Conservation (phyloP, 306 rosid genomes). For the Fragaria vesca region DNA sequence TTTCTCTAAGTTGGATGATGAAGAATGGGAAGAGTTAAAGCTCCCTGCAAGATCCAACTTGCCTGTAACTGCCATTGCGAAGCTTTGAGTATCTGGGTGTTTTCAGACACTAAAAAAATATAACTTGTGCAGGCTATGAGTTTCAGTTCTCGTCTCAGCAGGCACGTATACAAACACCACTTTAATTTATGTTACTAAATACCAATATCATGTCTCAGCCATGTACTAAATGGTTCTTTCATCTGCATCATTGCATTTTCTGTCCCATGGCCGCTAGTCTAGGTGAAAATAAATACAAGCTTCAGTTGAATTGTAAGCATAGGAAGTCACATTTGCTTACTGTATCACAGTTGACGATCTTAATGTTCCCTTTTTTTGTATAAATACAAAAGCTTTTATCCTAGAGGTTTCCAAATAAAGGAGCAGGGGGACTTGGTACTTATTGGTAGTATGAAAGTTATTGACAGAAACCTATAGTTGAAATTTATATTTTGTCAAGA, state of each 20-base stretch:
- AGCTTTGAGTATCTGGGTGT: slow-evolving; percentile 42
- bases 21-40: slow-evolving; percentile 13
- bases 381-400: not conserved
- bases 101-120: not conserved
- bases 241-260: not conserved
- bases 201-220: not conserved
- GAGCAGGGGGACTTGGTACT: not conserved
- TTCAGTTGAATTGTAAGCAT: not conserved
- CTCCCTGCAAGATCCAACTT: slow-evolving; percentile 73
- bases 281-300: not conserved
- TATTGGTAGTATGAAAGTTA: not conserved
- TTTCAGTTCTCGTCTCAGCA: not conserved
- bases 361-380: not conserved
- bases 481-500: not conserved
- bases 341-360: not conserved
- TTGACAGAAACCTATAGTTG: not conserved
- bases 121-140: not conserved
- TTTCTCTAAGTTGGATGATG: slow-evolving; percentile 30
- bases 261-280: not conserved
- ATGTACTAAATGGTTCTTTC: slow-evolving; percentile 1
- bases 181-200: not conserved
- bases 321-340: not conserved
- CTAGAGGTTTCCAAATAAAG: not conserved
- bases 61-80: slow-evolving; percentile 65
- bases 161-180: not conserved